Evolutionary conservation across 176 grass and related monocot genomes (phyloP).

Genomic region (Oryza nivara): DNA sequence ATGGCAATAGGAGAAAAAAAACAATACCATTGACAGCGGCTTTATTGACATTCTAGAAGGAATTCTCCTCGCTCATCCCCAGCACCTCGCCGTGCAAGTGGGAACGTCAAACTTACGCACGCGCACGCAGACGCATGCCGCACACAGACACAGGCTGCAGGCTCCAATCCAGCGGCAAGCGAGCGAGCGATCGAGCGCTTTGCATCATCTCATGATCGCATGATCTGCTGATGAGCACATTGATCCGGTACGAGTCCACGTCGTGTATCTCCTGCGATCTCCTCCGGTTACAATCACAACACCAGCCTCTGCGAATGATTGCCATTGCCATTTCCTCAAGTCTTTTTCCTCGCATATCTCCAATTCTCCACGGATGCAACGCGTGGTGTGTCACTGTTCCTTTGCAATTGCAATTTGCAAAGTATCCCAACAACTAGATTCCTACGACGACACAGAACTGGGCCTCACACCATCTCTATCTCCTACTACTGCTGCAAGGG

Average conservation of each 20-base stretch:
- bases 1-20: no score
- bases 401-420: not conserved
- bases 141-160: not conserved
- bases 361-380: not conserved
- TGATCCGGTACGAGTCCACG: slow-evolving; percentile 26
- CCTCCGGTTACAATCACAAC: not conserved
- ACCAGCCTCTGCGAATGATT: slow-evolving; percentile 2
- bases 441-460: not conserved
- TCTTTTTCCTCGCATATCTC: not conserved
- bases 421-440: slow-evolving; percentile 62
- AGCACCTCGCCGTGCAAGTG: not conserved
- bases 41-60: not conserved
- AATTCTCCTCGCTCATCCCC: not conserved
- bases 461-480: not conserved
- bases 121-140: no score
- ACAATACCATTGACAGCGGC: not conserved
- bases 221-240: not conserved
- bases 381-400: not conserved
- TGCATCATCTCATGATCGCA: not conserved
- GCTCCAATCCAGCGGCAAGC: not conserved
- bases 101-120: not conserved
- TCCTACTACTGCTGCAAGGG: not conserved
- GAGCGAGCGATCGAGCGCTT: not conserved
- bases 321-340: not conserved
- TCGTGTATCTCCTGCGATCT: slow-evolving; percentile 21